Base-by-base conservation (phyloP, 1,284 basidiomycete genomes). In the Cystobasidium pallidum region DNA sequence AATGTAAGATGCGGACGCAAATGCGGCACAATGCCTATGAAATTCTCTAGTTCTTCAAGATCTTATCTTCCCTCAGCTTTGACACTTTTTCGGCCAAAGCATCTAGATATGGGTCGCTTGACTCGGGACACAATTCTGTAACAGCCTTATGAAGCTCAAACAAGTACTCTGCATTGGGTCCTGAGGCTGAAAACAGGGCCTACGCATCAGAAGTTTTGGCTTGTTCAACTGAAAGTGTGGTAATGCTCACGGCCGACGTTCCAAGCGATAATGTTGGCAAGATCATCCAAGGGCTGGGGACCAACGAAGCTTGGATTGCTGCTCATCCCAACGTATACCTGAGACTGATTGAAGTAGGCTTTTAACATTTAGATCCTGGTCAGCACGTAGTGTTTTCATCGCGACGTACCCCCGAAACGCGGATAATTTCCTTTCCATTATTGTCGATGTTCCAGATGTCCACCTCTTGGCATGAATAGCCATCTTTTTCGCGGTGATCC, bases 401-500 rank as follows among this genome's bases (percentile, higher is more conserved):
- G 11, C 7, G 3, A 52, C 51, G 21, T 32, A 71, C 68, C 32
- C 36, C 24, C 32, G 28, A 17, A 13, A 57, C 61, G 4, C 49
- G 47, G 19, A 71, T 32, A 4, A 24, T 28, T 30, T 71, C 68
- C 8, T 45, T 88, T 61, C 11, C 70, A 43, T 28, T 19, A 3
- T 6, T 41, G 6, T 70, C 54, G 39, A 86, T 75, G n/a, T 84
- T 84, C 77, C 87, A 86, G 21, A 90, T 83, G 76, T 89, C 86
- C 39, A 89, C 78, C 10, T 82, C 83, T 76, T 89, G 86, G 77
- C 88, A 82, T 3, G 88, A 88, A 80, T 90, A 90, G n/a, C 89
- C 89, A 76, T 90, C 88, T 86, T 92, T 92, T 82, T 92, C 91
- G 73, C 91, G 84, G 78, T 91, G 78, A 89, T 91, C 91, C 78